Base-by-base conservation (phyloP, 768 basidiomycete genomes). In the Postia placenta region DNA sequence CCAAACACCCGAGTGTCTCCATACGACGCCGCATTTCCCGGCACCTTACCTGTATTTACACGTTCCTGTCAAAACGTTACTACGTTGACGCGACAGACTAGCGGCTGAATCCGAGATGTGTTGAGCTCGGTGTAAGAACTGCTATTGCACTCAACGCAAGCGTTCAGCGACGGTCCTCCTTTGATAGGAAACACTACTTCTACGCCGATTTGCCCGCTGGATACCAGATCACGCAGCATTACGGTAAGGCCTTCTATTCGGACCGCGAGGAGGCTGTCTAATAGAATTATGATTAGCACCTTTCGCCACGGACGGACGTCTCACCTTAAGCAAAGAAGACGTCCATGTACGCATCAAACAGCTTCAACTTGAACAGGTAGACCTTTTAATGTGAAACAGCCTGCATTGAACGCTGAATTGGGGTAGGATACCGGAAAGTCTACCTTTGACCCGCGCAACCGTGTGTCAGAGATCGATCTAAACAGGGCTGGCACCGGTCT, bases 101-200 rank as follows among this genome's bases (percentile, higher is more conserved):
- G 82, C 75, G 59, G 50, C 58, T 89, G 52, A 88, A 88, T 57
- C 69, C 74, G 12, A 75, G 71, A 63, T 86, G 84, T 49, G 85
- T 96, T 2, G 78, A 86, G 52, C 76, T 96, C 5, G 91, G 87
- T 2, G 64, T 93, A 0, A 75, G 88, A 6, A 84, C 92, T 0
- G 89, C 93, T 0, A 59, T 93, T 1, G 93, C 93, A 4, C 73
- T 98, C 20, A 67, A 77, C 27, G 72, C 81, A 11, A 55, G 75
- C 4, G 73, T 95, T 44, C 88, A 88, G 54, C 55, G 56, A 0
- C 73, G 75, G 17, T 95, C 92, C 0, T 76, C 88, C 0, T 98
- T 98, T 58, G 96, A 98, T 66, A 74, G 96, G 56, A 99, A 99
- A 63, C 96, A 98, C 64, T 99, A 99, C 64, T 97, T 97, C 66